Base-by-base conservation (phyloP, 2,329 filamentous ascomycete genomes). In the Colletotrichum tropicicola region DNA sequence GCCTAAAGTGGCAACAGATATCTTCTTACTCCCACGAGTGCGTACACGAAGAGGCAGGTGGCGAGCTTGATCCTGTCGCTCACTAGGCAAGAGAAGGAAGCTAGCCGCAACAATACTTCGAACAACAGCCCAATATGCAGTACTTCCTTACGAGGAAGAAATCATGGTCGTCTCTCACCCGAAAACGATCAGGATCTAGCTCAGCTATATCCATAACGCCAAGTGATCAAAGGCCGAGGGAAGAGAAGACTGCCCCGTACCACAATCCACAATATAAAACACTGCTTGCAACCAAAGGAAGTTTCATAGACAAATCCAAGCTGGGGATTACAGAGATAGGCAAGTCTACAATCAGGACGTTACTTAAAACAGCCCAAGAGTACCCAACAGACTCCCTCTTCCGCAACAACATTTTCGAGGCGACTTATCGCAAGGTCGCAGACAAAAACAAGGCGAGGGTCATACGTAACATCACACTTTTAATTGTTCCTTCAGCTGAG, bases 401-500 rank as follows among this genome's bases (percentile, higher is more conserved):
- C 68, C 54, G 59, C 8, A 74, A 79, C 47, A 73, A 78, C 53
- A 30, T 80, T 6, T 81, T 83, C 56, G 63, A 76, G 12, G 44
- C 59, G 35, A 72, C 75, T 27, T 81, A 73, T 59, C 17, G 70
- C 28, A 78, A 65, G 15, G 53, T 80, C 19, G 57, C 70, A 27
- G 65, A 70, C 19, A 73, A 65, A 59, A 81, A 82, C 59, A 73
- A 80, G 66, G 72, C 77, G 5, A 71, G 68, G 61, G 69, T 83
- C n/a, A 73, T 80, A 32, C 75, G 69, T 67, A 77, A 81, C 68
- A 76, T 82, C 45, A 60, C 73, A 25, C 72, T 51, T 21, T 65
- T 81, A 2, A 72, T 82, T 32, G 75, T 80, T 15, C 78, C 78
- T 45, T 81, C 79, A 8, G 79, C 75, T 0, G 71, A 82, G 54